Percentiles rank a stretch among this genome's conserved stretches.
These are phyloP conservation scores for Aspergillus luchuensis DNA, from an alignment of 2,329 filamentous ascomycete species.

Conservation along the genomic window DNA sequence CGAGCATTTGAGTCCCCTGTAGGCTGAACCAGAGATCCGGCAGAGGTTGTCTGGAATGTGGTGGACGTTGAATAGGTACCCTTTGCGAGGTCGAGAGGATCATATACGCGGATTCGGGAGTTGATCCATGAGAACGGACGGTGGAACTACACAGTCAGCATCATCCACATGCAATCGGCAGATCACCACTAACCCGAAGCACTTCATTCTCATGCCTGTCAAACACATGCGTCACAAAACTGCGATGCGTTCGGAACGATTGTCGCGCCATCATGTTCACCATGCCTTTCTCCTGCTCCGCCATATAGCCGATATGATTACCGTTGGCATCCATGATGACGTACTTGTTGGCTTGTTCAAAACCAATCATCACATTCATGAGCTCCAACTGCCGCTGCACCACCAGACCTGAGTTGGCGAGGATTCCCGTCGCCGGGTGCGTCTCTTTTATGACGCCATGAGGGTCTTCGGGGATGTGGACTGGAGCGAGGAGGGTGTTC, in stretches of 20 bases:
- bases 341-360: constrained; percentile 68
- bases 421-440: constrained; percentile 60
- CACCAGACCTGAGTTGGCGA: constrained; percentile 64
- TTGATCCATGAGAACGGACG: constrained; percentile 67
- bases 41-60: constrained; percentile 48
- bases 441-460: constrained; percentile 59
- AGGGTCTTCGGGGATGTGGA: constrained; percentile 63
- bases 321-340: constrained; percentile 66
- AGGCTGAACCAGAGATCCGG: constrained; percentile 43
- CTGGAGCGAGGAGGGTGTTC: constrained; percentile 59
- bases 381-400: constrained; percentile 66
- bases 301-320: constrained; percentile 65
- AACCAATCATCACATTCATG: constrained; percentile 67
- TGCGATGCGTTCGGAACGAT: constrained; percentile 63
- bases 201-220: constrained; percentile 63
- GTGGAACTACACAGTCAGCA: constrained; percentile 51
- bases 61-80: constrained; percentile 42
- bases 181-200: constrained; percentile 43
- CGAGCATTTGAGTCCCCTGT: constrained; percentile 50
- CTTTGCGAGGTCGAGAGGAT: constrained; percentile 47
- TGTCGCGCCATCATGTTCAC: constrained; percentile 60
- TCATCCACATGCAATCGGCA: not conserved
- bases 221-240: constrained; percentile 67
- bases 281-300: constrained; percentile 63
- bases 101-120: constrained; percentile 59